Base-by-base conservation (phyloP, 257 asterid species). In the Plantago major region DNA sequence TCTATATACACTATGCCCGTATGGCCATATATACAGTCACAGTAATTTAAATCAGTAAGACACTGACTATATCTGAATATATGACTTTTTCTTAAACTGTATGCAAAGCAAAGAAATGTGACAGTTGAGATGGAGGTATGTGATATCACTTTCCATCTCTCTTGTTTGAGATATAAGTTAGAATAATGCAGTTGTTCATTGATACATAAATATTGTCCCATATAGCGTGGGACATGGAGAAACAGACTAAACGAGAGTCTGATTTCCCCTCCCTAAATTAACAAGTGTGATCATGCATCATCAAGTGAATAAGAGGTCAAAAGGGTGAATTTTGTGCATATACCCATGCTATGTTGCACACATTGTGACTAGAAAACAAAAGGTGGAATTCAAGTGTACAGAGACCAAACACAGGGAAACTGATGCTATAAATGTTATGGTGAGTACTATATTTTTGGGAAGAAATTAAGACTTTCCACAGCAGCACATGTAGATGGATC, bases 301-400 rank as follows among this genome's bases (percentile, higher is more conserved):
- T 22, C 26, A 22, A 22, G 30, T 13, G 14, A 42, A 46, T 22
- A 53, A 68, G 80, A 75, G 72, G 64, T 68, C 81, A 58, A 64
- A 64, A 56, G 50, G 64, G 64, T 48, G 51, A 47, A 47, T 60
- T 16, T 26, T 44, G 17, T 63, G 71, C 63, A 46, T 59, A 71
- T 76, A 71, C 63, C 72, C 70, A 72, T 76, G 78, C 75, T 72
- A 42, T 33, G 8, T 44, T 22, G 33, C 49, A 58, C 49, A 45
- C 46, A 59, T 44, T 37, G 11, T 52, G 22, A 56, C 42, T 38
- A 65, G 46, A 67, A 62, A 17, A 42, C 22, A 62, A 44, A 58
- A 51, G 26, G 3, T 13, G 6, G 60, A 1, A 37, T 37, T 43
- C 51, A 62, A 5, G 70, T 51, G 26, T n/a, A 28, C 22, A 30